Conservation (phyloP, 805 yeast genomes). For the Phaffomyces antillensis region DNA sequence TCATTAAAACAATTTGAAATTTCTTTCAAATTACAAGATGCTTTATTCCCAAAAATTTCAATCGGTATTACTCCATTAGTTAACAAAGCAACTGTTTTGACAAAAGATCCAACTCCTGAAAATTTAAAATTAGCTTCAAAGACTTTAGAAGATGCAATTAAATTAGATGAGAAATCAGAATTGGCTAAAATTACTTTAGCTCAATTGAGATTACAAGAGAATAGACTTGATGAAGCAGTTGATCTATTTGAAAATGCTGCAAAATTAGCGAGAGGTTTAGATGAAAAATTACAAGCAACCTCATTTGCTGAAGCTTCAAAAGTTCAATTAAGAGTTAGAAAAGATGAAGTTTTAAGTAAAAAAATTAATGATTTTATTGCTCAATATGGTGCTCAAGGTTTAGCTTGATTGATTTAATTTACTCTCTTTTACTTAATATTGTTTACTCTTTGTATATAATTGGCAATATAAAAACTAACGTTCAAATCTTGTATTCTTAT, state of each 20-base stretch:
- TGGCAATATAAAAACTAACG: not conserved
- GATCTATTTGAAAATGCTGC: conserved; percentile 77
- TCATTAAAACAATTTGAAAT: conserved; percentile 82
- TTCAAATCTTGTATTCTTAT: too few relatives aligned
- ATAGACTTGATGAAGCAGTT: conserved; percentile 76
- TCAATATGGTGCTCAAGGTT: conserved; percentile 23
- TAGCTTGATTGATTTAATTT: conserved; percentile 2
- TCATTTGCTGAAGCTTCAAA: conserved; percentile 90
- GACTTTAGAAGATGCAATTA: conserved; percentile 66
- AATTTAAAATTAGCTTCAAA: conserved; percentile 51
- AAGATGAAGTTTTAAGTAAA: conserved; percentile 56
- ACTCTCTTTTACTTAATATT: not conserved
- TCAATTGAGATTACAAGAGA: conserved; percentile 80
- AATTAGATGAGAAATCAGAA: conserved; percentile 82
- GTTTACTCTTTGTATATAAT: not conserved
- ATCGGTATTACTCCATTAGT: conserved; percentile 87
- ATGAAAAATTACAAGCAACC: conserved; percentile 85
- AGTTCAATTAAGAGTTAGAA: conserved; percentile 72
- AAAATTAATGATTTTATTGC: conserved; percentile 58
- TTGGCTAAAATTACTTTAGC: conserved; percentile 88
- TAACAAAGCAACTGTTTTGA: conserved; percentile 75
- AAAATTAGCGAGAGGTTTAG: conserved; percentile 71
- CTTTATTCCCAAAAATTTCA: conserved; percentile 49
- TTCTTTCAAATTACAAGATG: conserved; percentile 76
- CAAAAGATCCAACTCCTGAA: conserved; percentile 41